Percentiles rank a stretch among this genome's conserved stretches.
phyloP scores from a whole-genome alignment of 2,329 filamentous ascomycete species.

The Elsinoe perseae region DNA sequence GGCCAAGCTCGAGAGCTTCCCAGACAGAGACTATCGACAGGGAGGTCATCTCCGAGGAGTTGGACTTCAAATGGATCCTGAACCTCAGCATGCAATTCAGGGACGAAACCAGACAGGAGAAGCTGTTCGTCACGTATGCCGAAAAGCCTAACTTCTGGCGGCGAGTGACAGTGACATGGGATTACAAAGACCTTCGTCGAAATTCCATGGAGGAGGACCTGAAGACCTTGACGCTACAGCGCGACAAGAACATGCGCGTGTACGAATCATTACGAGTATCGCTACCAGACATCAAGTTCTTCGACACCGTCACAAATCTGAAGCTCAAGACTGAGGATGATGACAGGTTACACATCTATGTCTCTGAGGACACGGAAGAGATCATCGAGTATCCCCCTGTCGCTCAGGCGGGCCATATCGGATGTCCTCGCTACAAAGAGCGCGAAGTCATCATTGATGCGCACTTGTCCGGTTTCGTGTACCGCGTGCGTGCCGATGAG shows the following conservation, averaged over 20 bases:
- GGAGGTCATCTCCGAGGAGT: conserved; percentile 64
- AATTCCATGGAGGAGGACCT: conserved; percentile 83
- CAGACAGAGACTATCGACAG: conserved; percentile 43
- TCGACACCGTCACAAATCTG: conserved; percentile 89
- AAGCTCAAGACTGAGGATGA: conserved; percentile 81
- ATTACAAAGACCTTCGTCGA: conserved; percentile 73
- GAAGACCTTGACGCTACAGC: conserved; percentile 67
- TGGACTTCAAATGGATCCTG: conserved; percentile 86
- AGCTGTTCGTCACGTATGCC: conserved; percentile 95
- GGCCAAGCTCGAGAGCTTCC: conserved; percentile 18
- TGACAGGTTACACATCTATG: conserved; percentile 85
- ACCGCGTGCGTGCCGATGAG: conserved; percentile 70
- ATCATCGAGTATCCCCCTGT: conserved; percentile 78
- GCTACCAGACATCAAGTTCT: conserved; percentile 88
- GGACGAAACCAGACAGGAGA: conserved; percentile 85
- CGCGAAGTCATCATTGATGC: conserved; percentile 74
- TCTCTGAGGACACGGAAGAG: conserved; percentile 95
- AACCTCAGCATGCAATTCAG: conserved; percentile 98
- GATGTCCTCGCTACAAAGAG: conserved; percentile 54
- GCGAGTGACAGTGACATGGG: conserved; percentile 83
- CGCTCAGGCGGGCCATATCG: conserved; percentile 65
- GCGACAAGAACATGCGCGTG: conserved; percentile 86
- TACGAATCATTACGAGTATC: conserved; percentile 93
- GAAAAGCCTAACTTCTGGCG: conserved; percentile 73
- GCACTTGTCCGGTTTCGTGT: conserved; percentile 94